Evolutionary conservation across 2,329 filamentous ascomycete genomes (phyloP).

Genomic region (Passalora sequoiae): DNA sequence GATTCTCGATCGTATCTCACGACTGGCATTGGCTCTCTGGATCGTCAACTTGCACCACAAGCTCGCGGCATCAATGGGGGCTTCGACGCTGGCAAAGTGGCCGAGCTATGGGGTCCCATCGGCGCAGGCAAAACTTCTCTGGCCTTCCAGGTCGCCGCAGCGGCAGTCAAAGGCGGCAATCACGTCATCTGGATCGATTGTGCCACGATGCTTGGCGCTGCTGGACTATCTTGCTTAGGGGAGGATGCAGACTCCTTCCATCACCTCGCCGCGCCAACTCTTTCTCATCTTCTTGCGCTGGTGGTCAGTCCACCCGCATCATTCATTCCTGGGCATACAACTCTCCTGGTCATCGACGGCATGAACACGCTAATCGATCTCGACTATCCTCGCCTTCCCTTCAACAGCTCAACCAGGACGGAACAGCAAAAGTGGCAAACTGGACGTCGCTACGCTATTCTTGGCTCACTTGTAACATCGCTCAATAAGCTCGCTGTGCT

Average conservation of each 20-base stretch:
- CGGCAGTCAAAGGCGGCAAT: conserved; percentile 55
- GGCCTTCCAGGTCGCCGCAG: conserved; percentile 64
- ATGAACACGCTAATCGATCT: conserved; percentile 71
- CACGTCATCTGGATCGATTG: conserved; percentile 70
- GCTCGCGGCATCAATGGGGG: conserved; percentile 39
- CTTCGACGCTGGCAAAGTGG: conserved; percentile 68
- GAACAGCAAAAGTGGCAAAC: conserved; percentile 47
- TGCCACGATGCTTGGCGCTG: conserved; percentile 11
- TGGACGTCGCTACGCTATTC: conserved; percentile 53
- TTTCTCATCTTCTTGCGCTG: conserved; percentile 66
- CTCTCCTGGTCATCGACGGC: conserved; percentile 71
- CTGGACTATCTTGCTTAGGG: conserved; percentile 5
- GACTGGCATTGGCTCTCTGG: conserved; percentile 8
- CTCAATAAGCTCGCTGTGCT: conserved; percentile 69
- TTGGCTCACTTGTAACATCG: conserved; percentile 57
- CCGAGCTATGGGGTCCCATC: conserved; percentile 82
- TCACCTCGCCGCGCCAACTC: conserved; percentile 56
- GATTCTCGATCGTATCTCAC: background rate
- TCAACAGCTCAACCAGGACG: conserved; percentile 35
- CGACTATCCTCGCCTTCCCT: conserved; percentile 59
- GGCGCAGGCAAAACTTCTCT: conserved; percentile 80
- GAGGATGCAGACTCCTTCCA: conserved; percentile 43
- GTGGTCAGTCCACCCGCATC: conserved; percentile 60
- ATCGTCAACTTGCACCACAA: conserved; percentile 5
- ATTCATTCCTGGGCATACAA: conserved; percentile 59